Evolutionary conservation across 208 protist species (phyloP), one percentile per base, ranked within the genome.

Genomic region (Leishmania lainsoni): DNA sequence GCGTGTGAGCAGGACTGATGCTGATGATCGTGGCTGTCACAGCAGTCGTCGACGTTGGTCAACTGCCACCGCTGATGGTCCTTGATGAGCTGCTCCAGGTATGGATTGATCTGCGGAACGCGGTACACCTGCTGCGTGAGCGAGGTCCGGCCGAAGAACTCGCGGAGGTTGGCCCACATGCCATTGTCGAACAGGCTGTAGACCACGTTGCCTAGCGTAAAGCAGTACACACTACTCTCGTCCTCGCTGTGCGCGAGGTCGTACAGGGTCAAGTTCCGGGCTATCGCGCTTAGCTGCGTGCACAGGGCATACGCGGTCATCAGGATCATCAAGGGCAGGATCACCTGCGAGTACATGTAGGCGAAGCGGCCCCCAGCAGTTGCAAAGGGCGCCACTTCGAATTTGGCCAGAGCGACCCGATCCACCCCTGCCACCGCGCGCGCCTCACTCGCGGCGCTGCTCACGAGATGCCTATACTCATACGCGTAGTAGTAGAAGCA

Each of bases 131-230:
- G 35, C 48, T 68, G 75, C n/a, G 76, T 78, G 10, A 94, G 77
- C 17, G 87, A 78, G 32, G 90, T 85, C 42, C 78, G 74, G 20
- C 72, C 29, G 32, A 95, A 89, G 63, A 95, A 95, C 3, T 87
- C 79, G 8, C 63, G 48, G 3, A 92, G 6, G 84, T 97, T 97
- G 8, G 51, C 58, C 65, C 29, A 71, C 45, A 63, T 74, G 29
- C 94, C 94, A 1, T 65, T 74, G 80, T 97, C 91, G 79, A 90
- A 97, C 32, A 97, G 80, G 48, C 83, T 90, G 86, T 96, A 96
- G 29, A 88, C 85, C 35, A 76, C 83, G 17, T 79, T 63, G 9
- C 87, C 89, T 9, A 97, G 78, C 29, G 74, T 42, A 75, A 97
- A 96, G 83, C 91, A 94, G 85, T 94, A 97, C 39, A 86, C 42